Evolutionary conservation across 2,329 filamentous ascomycete species (phyloP).

Genomic region (Colletotrichum cuscutae): DNA sequence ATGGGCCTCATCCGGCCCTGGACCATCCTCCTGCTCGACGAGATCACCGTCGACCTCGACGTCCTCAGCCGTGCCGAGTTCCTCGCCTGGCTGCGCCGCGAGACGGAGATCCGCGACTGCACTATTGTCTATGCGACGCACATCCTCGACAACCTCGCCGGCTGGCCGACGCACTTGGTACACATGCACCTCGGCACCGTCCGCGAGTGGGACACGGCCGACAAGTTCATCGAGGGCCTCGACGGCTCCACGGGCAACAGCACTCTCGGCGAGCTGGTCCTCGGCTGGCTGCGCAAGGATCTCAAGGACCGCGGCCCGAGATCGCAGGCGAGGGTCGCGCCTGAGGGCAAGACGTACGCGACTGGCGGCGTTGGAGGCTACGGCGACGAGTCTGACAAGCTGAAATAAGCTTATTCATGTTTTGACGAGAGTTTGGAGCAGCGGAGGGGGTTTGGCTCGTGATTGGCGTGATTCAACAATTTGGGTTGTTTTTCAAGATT

Average conservation of each 20-base stretch:
- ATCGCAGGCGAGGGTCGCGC: slow-evolving; percentile 62
- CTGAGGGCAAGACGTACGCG: slow-evolving; percentile 73
- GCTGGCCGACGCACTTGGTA: slow-evolving; percentile 94
- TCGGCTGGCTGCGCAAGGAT: slow-evolving; percentile 88
- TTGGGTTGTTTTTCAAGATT: neutral
- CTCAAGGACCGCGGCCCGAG: slow-evolving; percentile 82
- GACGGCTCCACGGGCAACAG: slow-evolving; percentile 74
- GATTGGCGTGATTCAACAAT: slow-evolving; percentile 13
- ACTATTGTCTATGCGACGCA: slow-evolving; percentile 98
- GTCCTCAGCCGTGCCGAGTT: slow-evolving; percentile 87
- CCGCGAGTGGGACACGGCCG: slow-evolving; percentile 84
- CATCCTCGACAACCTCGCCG: slow-evolving; percentile 92
- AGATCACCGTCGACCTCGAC: slow-evolving; percentile 97
- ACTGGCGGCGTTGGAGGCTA: slow-evolving; percentile 66
- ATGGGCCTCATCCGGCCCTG: slow-evolving; percentile 96
- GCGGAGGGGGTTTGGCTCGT: neutral
- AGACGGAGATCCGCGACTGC: slow-evolving; percentile 84
- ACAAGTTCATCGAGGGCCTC: slow-evolving; percentile 71
- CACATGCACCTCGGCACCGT: slow-evolving; percentile 93
- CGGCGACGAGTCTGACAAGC: slow-evolving; percentile 60
- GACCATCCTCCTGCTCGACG: slow-evolving; percentile 90
- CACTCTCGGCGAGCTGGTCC: slow-evolving; percentile 84
- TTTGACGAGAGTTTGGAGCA: neutral
- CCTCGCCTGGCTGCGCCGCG: slow-evolving; percentile 83
- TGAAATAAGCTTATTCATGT: slow-evolving; percentile 28